Evolutionary conservation across 768 basidiomycete species (phyloP), one percentile per base, ranked within the genome.

Genomic region (Leccinum pellstonianum): DNA sequence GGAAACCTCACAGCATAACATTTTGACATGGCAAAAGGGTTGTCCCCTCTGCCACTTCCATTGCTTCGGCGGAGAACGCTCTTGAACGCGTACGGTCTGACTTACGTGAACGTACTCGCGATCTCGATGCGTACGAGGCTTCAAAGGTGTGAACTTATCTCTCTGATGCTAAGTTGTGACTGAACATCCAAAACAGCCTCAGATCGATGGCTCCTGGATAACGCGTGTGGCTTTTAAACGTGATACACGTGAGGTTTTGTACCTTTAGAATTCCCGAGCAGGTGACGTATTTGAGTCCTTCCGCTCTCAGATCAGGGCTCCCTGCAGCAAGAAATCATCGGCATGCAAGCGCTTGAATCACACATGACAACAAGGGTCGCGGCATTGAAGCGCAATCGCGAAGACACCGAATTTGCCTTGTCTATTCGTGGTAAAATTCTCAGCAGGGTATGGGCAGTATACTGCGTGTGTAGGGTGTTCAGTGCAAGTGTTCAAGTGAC

Each of bases 271-370:
- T 57, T 33, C 43, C 48, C 25, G 4, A 0, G 5, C 35, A 35
- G 41, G 29, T 56, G 51, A 61, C 56, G 27, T 52, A 54, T 35
- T 23, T 17, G 38, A 33, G 5, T 31, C 10, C 35, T 17, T 29
- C 53, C 11, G 31, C 46, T 64, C 58, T 19, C 52, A 81, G 81
- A 78, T 51, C 66, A 73, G 12, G 72, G 64, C 21, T 69, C 75
- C 1, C 64, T 81, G 21, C 70, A 73, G 31, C 84, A 86, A 67
- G 89, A 91, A 68, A 66, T 88, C 9, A 75, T 77, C 35, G 90
- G 89, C 0, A 76, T 92, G 5, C 78, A 87, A 64, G 82, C 86
- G 0, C 77, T 92, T 1, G 85, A 89, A 66, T 79, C 83, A 48
- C 82, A 91, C 64, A 90, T 91, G 85, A 72, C 74, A 41, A 78